Base-by-base conservation (phyloP, 352 stramenopile species). In the Phytophthora macrochlamydospora region DNA sequence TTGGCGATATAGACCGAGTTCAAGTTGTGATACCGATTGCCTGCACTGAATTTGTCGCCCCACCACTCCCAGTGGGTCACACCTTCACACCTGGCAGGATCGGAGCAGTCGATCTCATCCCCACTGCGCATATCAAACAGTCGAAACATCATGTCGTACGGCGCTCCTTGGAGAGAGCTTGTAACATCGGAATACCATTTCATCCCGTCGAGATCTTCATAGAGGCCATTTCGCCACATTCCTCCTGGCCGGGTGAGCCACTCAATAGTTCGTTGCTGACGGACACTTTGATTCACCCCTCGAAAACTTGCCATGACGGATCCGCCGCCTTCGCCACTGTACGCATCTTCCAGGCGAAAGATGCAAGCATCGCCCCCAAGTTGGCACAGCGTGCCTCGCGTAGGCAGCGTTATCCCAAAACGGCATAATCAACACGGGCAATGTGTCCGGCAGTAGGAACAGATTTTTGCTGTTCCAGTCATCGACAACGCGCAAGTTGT, bases 351-450 rank as follows among this genome's bases (percentile, higher is more conserved):
- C 14, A 68, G 49, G 1, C 52, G 61, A 50, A 61, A 56, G 40
- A 66, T 53, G 24, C 65, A 71, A 5, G 65, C 37, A 52, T 45
- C 38, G 29, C 78, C 78, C 72, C 28, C 18, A 56, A 0, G 64
- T 65, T 0, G 75, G 78, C 0, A 86, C 30, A 2, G 32, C 69
- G n/a, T 68, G 77, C 3, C 69, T 66, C 7, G 31, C 12, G 11
- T 43, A 45, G 0, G 51, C 5, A 1, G 46, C 50, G 37, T 80
- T 78, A 49, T 82, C 75, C 38, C 45, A 73, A 53, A 57, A 80
- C 4, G 78, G 75, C 43, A 83, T 46, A 11, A 74, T 67, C 2
- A 82, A 38, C 43, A 85, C 65, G 2, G 76, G 76, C 2, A 85
- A 44, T 24, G 70, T 62, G 40, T 69, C 29, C 0, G 51, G 14